Base-by-base conservation (phyloP, 2,329 filamentous ascomycete species). In the Alternaria metachromatica region DNA sequence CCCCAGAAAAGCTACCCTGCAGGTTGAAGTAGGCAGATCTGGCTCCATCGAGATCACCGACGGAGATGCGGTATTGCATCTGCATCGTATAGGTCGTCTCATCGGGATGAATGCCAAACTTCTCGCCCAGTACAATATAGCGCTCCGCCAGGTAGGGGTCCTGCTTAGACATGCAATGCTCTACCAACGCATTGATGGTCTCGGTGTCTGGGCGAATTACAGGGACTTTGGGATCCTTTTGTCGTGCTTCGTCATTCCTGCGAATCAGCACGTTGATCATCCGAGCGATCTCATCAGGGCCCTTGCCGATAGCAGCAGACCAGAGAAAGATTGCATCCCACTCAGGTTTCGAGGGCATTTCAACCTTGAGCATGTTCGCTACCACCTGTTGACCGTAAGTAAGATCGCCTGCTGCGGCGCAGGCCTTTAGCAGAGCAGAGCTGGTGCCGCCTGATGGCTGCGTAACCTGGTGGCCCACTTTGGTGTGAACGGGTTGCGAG, bases 251-350 rank as follows among this genome's bases (percentile, higher is more conserved):
- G 56, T 82, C 72, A 65, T 83, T 85, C 53, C 84, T 81, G 41
- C 82, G 79, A n/a, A 83, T 79, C 85, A 93, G 90, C 20, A 89
- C 84, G 46, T 87, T 83, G 63, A 96, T 87, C 88, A 94, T 93
- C 68, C 89, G 87, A 59, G 88, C 86, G 63, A 94, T 85, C 75
- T 93, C 89, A 77, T 93, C 88, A 1, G 91, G 87, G 2, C 89
- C 88, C 74, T 90, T 92, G 20, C 90, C 91, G 58, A 89, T 87
- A 8, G 90, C 86, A 12, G 92, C 89, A 28, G 92, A 90, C 89
- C 91, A 94, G 56, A 92, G 87, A 46, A 96, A 86, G 12, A 93
- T 83, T 12, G 90, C 85, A 73, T 96, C 90, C 89, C 92, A 93
- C 21, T 86, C 86, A 30, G 84, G 79, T 66, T 90, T 88, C 41